Percentiles rank a stretch among this genome's conserved stretches.
These are phyloP conservation scores for Meyerozyma elateridarum DNA, from an alignment of 1,139 yeast genomes.

Conservation along the genomic window DNA sequence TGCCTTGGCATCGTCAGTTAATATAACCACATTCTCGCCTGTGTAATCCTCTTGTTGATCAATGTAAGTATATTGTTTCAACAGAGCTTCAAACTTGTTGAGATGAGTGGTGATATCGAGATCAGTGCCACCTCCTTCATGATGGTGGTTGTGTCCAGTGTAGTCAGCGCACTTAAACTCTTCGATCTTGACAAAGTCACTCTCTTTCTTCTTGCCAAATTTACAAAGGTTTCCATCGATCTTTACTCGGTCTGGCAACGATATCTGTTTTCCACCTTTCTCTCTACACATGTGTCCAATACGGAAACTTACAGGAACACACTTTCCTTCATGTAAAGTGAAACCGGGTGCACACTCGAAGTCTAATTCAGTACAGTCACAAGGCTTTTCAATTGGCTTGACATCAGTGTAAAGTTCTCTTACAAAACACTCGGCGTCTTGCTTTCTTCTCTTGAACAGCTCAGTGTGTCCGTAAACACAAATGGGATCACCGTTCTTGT, in stretches of 20 bases:
- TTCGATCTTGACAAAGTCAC: slow-evolving; percentile 22
- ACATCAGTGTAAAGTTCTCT: slow-evolving; percentile 58
- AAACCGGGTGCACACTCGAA: slow-evolving; percentile 73
- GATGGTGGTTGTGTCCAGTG: slow-evolving; percentile 21
- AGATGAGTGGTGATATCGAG: slow-evolving; percentile 17
- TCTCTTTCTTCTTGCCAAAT: slow-evolving; percentile 23
- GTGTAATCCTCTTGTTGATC: slow-evolving; percentile 32
- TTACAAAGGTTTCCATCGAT: slow-evolving; percentile 49
- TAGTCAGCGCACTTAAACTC: slow-evolving; percentile 30
- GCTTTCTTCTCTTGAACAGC: slow-evolving; percentile 63
- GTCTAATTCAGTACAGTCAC: slow-evolving; percentile 63
- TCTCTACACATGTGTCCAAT: slow-evolving; percentile 25
- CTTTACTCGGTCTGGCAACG: slow-evolving; percentile 33
- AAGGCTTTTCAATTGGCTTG: slow-evolving; percentile 49
- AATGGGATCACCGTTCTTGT: slow-evolving; percentile 40
- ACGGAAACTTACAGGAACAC: slow-evolving; percentile 47
- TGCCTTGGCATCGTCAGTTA: slow-evolving; percentile 47
- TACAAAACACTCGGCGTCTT: slow-evolving; percentile 64
- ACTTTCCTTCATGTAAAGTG: slow-evolving; percentile 35
- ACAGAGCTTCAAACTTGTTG: slow-evolving; percentile 36
- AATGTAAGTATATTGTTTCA: slow-evolving; percentile 56
- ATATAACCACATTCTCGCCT: slow-evolving; percentile 72
- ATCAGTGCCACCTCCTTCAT: slow-evolving; percentile 21
- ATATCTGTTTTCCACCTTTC: slow-evolving; percentile 18
- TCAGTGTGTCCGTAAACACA: slow-evolving; percentile 78